phyloP scores from a whole-genome alignment of 2,329 filamentous ascomycete genomes.

The Xylariaceae sp. region DNA sequence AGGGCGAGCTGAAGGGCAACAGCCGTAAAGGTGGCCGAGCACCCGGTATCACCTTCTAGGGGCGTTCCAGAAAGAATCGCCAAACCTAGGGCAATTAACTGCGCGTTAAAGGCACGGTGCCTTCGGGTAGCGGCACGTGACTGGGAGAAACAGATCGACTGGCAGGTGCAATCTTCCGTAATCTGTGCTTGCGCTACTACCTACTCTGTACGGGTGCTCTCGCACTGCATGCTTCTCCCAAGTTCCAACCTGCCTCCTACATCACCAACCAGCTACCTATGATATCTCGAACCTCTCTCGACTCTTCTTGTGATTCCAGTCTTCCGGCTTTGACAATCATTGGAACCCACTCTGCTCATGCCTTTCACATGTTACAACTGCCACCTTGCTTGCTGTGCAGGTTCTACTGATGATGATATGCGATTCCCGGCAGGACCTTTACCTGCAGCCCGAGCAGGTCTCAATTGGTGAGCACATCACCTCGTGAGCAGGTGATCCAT shows the following conservation, averaged over 20 bases:
- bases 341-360: background rate
- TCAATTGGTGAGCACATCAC: background rate
- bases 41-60: no score
- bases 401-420: background rate
- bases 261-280: no score
- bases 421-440: background rate
- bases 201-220: no score
- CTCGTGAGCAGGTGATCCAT: background rate
- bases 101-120: no score
- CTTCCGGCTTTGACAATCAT: background rate
- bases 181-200: no score
- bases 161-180: background rate
- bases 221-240: no score
- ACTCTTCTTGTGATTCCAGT: background rate
- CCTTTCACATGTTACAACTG: background rate
- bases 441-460: background rate
- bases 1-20: no score
- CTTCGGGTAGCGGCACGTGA: background rate
- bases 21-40: no score
- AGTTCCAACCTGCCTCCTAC: no score
- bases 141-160: background rate
- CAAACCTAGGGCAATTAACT: no score
- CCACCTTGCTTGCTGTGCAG: background rate
- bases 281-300: background rate
- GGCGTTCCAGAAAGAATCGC: no score